phyloP scores from a whole-genome alignment of 2,329 filamentous ascomycete genomes.

The Paecilomyces formosus region DNA sequence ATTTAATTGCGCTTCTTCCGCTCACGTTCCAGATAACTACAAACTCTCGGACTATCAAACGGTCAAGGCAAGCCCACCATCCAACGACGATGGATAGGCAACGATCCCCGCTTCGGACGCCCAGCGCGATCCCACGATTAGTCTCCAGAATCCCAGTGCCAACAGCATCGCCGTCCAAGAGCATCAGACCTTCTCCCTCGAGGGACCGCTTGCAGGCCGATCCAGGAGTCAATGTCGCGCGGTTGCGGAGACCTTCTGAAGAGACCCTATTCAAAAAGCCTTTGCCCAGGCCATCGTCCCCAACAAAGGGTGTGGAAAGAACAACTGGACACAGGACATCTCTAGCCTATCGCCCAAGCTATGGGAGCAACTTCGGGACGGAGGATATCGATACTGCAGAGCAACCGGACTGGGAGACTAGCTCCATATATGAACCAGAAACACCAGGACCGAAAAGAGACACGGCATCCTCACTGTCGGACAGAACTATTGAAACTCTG shows the following conservation, averaged over 20 bases:
- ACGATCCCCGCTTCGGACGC: slow-evolving; percentile 18
- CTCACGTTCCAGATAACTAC: not conserved
- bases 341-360: slow-evolving; percentile 12
- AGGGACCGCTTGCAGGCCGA: slow-evolving; percentile 40
- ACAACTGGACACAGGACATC: slow-evolving; percentile 14
- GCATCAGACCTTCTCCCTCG: slow-evolving; percentile 41
- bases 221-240: slow-evolving; percentile 27
- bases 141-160: slow-evolving; percentile 48
- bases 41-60: not conserved
- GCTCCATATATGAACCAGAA: slow-evolving; percentile 13
- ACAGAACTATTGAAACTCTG: slow-evolving; percentile 80
- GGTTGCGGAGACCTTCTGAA: slow-evolving; percentile 32
- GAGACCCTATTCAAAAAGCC: slow-evolving; percentile 30
- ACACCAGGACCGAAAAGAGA: slow-evolving; percentile 14
- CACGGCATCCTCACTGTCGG: slow-evolving; percentile 49
- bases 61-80: not conserved
- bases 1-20: not conserved
- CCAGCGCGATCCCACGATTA: slow-evolving; percentile 42
- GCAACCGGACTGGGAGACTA: slow-evolving; percentile 8
- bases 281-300: slow-evolving; percentile 17
- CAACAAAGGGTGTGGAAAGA: slow-evolving; percentile 13
- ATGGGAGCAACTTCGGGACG: slow-evolving; percentile 9
- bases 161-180: slow-evolving; percentile 29
- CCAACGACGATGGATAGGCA: slow-evolving; percentile 26
- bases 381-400: slow-evolving; percentile 7